Evolutionary conservation across 140 eudicot genomes (phyloP).

Genomic region (Cichorium intybus): DNA sequence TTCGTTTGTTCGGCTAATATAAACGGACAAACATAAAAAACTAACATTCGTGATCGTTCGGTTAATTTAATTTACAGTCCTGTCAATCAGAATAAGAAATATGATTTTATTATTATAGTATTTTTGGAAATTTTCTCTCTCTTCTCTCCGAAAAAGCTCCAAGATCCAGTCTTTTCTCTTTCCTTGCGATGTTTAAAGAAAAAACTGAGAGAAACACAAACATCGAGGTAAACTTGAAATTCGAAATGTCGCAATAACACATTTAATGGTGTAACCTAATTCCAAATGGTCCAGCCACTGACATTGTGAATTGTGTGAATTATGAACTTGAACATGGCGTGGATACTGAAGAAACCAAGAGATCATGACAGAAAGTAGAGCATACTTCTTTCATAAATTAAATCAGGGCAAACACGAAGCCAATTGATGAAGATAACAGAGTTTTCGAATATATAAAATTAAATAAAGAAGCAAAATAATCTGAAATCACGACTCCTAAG

Average conservation of each 20-base stretch:
- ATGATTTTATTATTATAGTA: not conserved
- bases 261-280: slow-evolving; percentile 6
- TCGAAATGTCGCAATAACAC: slow-evolving; percentile 5
- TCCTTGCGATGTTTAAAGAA: too few species aligned
- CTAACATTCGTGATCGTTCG: too few species aligned
- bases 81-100: not conserved
- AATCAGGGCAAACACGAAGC: slow-evolving; percentile 10
- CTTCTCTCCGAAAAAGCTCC: too few species aligned
- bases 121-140: not conserved
- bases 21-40: too few species aligned
- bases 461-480: not conserved
- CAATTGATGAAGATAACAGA: slow-evolving; percentile 21
- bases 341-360: not conserved
- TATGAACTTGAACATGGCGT: not conserved
- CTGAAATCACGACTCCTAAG: slow-evolving; percentile 10
- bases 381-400: slow-evolving; percentile 1
- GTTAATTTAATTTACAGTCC: too few species aligned
- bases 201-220: not conserved
- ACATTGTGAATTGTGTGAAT: not conserved
- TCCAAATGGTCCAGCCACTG: slow-evolving; percentile 1
- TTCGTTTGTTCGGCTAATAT: too few species aligned
- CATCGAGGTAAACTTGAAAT: not conserved
- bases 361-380: not conserved
- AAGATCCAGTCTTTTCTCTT: too few species aligned
- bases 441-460: not conserved